These are phyloP conservation scores for Mycena crocata DNA, from an alignment of 768 basidiomycete species.

Conservation along the genomic window DNA sequence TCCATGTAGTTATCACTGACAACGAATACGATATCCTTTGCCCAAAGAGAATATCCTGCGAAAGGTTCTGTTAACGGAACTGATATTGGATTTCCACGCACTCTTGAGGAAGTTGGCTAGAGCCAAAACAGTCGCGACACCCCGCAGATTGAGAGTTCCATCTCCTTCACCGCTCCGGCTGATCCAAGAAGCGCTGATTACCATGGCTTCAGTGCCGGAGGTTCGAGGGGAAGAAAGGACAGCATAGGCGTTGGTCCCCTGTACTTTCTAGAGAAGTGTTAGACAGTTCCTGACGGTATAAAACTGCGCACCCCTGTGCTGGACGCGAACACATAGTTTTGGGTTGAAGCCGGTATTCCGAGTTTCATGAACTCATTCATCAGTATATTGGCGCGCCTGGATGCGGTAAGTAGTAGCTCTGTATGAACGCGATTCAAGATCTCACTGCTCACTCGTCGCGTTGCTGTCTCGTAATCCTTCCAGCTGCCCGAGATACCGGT, in stretches of 20 bases:
- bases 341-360: slow-evolving; percentile 78
- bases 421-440: slow-evolving; percentile 1
- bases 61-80: slow-evolving; percentile 10
- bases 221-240: slow-evolving; percentile 85
- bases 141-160: slow-evolving; percentile 81
- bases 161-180: slow-evolving; percentile 71
- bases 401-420: slow-evolving; percentile 13
- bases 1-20: slow-evolving; percentile 90
- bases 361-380: slow-evolving; percentile 75
- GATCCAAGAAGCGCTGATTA: slow-evolving; percentile 92
- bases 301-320: slow-evolving; percentile 61
- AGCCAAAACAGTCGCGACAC: slow-evolving; percentile 85
- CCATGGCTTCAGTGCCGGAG: slow-evolving; percentile 93
- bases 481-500: slow-evolving; percentile 79
- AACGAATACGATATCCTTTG: slow-evolving; percentile 92
- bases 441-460: slow-evolving; percentile 80
- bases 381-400: slow-evolving; percentile 75
- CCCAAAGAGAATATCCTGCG: slow-evolving; percentile 90
- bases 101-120: slow-evolving; percentile 89
- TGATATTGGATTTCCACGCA: slow-evolving; percentile 46
- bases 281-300: not conserved
- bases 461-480: slow-evolving; percentile 73
- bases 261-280: slow-evolving; percentile 53
- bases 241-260: slow-evolving; percentile 87
- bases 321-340: slow-evolving; percentile 71